Percentiles rank a stretch among this genome's conserved stretches.
Evolutionary conservation across 768 basidiomycete genomes (phyloP).

Genomic region (Russula vinacea): DNA sequence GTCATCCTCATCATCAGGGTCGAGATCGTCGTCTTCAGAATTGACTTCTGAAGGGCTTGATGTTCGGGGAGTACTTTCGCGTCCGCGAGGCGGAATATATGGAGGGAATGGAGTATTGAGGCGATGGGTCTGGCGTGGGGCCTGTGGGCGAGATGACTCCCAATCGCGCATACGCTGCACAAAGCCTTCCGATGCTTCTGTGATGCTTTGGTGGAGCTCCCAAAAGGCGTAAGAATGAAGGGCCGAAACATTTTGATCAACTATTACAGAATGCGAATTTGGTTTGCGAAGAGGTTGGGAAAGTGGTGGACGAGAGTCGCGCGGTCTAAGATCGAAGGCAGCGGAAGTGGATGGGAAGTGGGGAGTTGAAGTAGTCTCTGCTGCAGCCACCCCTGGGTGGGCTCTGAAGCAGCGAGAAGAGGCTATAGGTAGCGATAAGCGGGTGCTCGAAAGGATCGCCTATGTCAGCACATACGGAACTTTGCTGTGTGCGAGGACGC

Average conservation of each 20-base stretch:
- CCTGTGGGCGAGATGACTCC: slow-evolving; percentile 49
- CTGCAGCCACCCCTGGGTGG: slow-evolving; percentile 9
- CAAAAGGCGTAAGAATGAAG: slow-evolving; percentile 62
- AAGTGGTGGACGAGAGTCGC: slow-evolving; percentile 15
- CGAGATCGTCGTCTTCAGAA: slow-evolving; percentile 28
- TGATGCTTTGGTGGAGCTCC: slow-evolving; percentile 60
- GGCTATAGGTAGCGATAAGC: slow-evolving; percentile 10
- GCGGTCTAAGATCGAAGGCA: slow-evolving; percentile 36
- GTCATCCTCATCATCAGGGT: slow-evolving; percentile 42
- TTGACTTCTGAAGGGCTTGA: slow-evolving; percentile 28
- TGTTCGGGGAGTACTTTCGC: slow-evolving; percentile 23
- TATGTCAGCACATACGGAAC: slow-evolving; percentile 42
- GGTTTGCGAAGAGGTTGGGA: slow-evolving; percentile 10
- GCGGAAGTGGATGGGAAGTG: slow-evolving; percentile 35
- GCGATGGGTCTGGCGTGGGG: slow-evolving; percentile 40
- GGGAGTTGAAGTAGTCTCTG: slow-evolving; percentile 15
- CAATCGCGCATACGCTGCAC: slow-evolving; percentile 72
- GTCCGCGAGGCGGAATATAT: slow-evolving; percentile 10
- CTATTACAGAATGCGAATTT: slow-evolving; percentile 12
- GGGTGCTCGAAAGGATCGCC: slow-evolving; percentile 2
- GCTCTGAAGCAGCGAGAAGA: slow-evolving; percentile 7
- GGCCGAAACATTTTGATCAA: slow-evolving; percentile 39
- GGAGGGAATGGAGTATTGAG: slow-evolving; percentile 35
- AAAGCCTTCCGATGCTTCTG: slow-evolving; percentile 63
- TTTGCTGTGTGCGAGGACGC: slow-evolving; percentile 45